Evolutionary conservation across 2,329 filamentous ascomycete genomes (phyloP), one percentile per base, ranked within the genome.

Genomic region (Aspergillus sp.): DNA sequence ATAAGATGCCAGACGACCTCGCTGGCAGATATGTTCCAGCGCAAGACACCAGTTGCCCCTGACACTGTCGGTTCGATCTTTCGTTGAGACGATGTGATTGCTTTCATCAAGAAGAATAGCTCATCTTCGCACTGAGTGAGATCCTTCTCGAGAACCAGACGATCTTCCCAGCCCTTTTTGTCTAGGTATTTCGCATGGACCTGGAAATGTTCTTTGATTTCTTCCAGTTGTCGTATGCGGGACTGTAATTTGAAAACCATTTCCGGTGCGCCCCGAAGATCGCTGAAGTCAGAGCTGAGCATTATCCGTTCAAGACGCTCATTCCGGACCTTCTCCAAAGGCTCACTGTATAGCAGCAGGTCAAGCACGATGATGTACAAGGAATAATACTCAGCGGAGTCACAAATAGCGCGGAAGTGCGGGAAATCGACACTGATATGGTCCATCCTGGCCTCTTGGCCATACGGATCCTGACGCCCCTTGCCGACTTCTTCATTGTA

Each of bases 101-200:
- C 95, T 65, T 99, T 97, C 94, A 99, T 97, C 78, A 99, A 89
- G 75, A 99, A 99, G 79, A 99, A 99, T 8, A 99, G 75, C 71
- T 99, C 95, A 64, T 99, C 94, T 69, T 97, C 94, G 65, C 90
- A 96, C 17, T 85, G 85, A 9, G 90, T 84, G 47, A 99, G 77
- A 67, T 99, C 94, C 47, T 89, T 87, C 67, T 99, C 94, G 41
- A 99, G 81, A n/a, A 86, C 76, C 53, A 96, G 79, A 32, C 91
- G 84, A 67, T 97, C 93, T 66, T 94, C 85, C 92, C 93, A 97
- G 13, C 92, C 92, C 65, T 89, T 85, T 64, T 86, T 86, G 70
- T 97, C 93, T 22, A 99, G 80, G 54, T 88, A 88, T 63, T 88
- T 88, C 32, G 90, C 87, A 68, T 97, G 90, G 51, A 95, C 86